A percentile compares a stretch with the other conserved stretches of the same genome.
Conservation (phyloP, 2,329 filamentous ascomycete species). For the Bipolaris sorokiniana region DNA sequence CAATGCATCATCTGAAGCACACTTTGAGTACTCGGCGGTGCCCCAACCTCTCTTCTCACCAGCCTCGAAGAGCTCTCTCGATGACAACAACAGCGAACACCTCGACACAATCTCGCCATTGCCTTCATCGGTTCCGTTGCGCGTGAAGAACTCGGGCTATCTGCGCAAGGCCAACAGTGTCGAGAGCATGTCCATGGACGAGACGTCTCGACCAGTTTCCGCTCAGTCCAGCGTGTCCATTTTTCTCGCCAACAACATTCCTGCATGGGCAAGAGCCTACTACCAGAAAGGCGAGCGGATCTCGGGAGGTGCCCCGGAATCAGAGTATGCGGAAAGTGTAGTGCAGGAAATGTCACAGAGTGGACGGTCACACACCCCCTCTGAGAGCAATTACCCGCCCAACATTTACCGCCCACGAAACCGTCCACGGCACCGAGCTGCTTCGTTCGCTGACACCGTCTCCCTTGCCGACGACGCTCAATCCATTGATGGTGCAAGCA, state of each 20-base stretch:
- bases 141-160: constrained; percentile 48
- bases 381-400: constrained; percentile 46
- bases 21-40: constrained; percentile 43
- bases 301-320: constrained; percentile 45
- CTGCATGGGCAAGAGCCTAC: constrained; percentile 49
- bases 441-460: constrained; percentile 38
- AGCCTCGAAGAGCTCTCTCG: constrained; percentile 26
- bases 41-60: constrained; percentile 47
- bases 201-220: constrained; percentile 43
- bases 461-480: constrained; percentile 36
- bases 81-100: constrained; percentile 45
- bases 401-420: constrained; percentile 49
- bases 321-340: constrained; percentile 42
- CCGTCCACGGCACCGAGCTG: constrained; percentile 40
- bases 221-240: constrained; percentile 45
- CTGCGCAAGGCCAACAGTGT: constrained; percentile 41
- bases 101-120: constrained; percentile 50
- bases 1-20: constrained; percentile 34
- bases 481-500: constrained; percentile 37
- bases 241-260: constrained; percentile 46
- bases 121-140: constrained; percentile 46
- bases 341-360: constrained; percentile 45
- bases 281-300: constrained; percentile 47
- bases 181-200: constrained; percentile 39
- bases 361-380: constrained; percentile 45